Evolutionary conservation across 2,329 filamentous ascomycete genomes (phyloP).

Genomic region (Botrytis tulipae): DNA sequence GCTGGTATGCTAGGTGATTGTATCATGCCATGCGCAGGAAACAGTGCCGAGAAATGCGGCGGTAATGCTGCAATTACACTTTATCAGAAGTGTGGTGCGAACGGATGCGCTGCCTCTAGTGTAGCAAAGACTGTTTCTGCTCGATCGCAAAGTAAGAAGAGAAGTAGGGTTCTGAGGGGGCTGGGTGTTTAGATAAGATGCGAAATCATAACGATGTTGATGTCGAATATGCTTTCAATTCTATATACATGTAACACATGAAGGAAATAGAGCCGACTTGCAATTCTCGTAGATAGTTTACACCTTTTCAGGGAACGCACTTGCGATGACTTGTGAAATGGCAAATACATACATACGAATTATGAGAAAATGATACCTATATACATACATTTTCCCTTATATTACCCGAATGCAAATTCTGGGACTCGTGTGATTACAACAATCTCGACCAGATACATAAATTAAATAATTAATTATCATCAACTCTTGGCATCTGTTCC

Average conservation of each 20-base stretch:
- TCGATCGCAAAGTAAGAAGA: not conserved
- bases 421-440: not conserved
- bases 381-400: not conserved
- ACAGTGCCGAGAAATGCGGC: slow-evolving; percentile 17
- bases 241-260: not conserved
- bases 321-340: not conserved
- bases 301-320: accelerated
- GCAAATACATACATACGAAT: not conserved
- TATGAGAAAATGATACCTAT: not conserved
- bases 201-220: not conserved
- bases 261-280: not conserved
- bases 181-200: not conserved
- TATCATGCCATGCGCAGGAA: slow-evolving; percentile 17
- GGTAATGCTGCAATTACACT: slow-evolving; percentile 15
- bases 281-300: not conserved
- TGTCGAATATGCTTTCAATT: not conserved
- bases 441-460: not conserved
- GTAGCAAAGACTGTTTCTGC: not conserved
- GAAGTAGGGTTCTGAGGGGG: not conserved
- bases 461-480: not conserved
- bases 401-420: not conserved
- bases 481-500: not conserved
- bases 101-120: not conserved
- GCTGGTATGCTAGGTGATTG: slow-evolving; percentile 10
- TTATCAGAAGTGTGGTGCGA: slow-evolving; percentile 14